Evolutionary conservation across 371 early-diverging fungal genomes (phyloP).

Genomic region (Actinomucor elegans): DNA sequence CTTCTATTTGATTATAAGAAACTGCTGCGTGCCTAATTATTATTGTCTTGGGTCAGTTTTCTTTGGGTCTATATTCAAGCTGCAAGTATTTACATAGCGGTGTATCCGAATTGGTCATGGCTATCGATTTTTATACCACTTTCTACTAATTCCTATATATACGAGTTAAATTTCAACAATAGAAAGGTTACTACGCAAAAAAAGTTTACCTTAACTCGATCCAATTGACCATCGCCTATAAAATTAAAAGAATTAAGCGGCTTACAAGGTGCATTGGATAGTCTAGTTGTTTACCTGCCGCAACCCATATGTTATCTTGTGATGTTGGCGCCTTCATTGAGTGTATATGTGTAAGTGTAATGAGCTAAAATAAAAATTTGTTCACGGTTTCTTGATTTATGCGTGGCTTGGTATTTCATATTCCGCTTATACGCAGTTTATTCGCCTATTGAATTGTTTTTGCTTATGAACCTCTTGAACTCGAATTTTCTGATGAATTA

Average conservation of each 20-base stretch:
- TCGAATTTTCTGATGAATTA: no score
- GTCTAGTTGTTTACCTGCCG: conserved; percentile 37
- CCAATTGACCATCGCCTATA: conserved; percentile 47
- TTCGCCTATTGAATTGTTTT: no score
- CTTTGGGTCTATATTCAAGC: neutral
- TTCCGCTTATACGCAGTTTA: no score
- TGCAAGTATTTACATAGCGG: conserved; percentile 53
- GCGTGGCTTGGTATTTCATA: no score
- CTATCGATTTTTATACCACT: conserved; percentile 51
- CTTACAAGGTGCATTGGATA: neutral
- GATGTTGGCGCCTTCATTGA: conserved; percentile 23
- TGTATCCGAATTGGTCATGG: conserved; percentile 75
- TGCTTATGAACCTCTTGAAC: no score
- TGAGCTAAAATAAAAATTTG: neutral
- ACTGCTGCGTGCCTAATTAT: conserved; percentile 62
- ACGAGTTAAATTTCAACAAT: neutral
- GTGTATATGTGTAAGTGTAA: neutral
- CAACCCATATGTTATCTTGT: conserved; percentile 48
- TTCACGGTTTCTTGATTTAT: no score
- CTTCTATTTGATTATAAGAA: conserved; percentile 61
- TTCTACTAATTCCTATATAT: conserved; percentile 39
- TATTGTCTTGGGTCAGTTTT: neutral
- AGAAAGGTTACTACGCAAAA: neutral
- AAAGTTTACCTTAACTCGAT: conserved; percentile 41
- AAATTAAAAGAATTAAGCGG: neutral